Evolutionary conservation across 2,329 filamentous ascomycete genomes (phyloP), one percentile per base, ranked within the genome.

Genomic region (Venturia nashicola): DNA sequence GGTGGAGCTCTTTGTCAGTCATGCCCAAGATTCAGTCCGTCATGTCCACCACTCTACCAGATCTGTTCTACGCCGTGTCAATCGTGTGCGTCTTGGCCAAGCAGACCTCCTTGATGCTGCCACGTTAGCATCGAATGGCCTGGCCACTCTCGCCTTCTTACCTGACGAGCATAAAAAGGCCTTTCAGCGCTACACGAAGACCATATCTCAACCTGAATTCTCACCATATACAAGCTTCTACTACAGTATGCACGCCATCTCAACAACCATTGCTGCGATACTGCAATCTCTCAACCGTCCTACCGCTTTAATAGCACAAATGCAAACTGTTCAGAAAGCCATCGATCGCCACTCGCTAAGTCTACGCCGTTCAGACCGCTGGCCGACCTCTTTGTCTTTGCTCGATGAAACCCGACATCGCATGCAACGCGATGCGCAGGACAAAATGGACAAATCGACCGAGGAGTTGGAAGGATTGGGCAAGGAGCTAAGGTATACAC

Each of bases 1-100:
- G 74, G 91, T 97, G 2, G 93, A 97, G 71, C 87, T 94, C 69
- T 96, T 99, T 74, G 87, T 96, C 62, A 87, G 91, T 62, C 90
- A 96, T 72, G 93, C 93, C 23, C 85, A 91, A 69, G 93, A 97
- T 64, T 92, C 91, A 75, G 87, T 99, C 46, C 86, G 91, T 61
- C 86, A 87, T 67, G 85, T 97, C 65, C 92, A 92, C 70, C 86
- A 88, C 70, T 88, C 90, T 63, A 93, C 89, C 0, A 90, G 89
- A 74, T 90, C 86, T 68, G 85, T 95, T 61, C 87, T 94, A 46
- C 86, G 93, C 65, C 84, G 91, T 64, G 86, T 88, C 32, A 93
- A 94, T 71, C 83, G 84, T 65, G 76, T 93, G 36, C 85, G 86
- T 59, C 85, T 89, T 68, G 83, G 83, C 16, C 65, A 71, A n/a